Base-by-base conservation (phyloP, 306 rosid species). In the Rosa lucieae region DNA sequence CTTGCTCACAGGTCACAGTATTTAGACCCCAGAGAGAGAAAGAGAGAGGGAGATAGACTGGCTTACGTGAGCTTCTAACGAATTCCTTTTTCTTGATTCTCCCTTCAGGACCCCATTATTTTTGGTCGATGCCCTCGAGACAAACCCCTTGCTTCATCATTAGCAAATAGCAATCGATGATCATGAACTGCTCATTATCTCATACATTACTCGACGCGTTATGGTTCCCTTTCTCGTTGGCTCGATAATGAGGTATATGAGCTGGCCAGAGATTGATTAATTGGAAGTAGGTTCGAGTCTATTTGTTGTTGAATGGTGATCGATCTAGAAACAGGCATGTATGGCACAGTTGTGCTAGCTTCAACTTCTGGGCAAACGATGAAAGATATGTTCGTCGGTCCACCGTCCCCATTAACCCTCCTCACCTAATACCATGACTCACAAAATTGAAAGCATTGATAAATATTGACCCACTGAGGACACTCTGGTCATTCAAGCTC, bases 1-100 rank as follows among this genome's bases (percentile, higher is more conserved):
- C 40, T 78, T 82, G 75, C 75, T 77, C 83, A 74, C 75, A 81
- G 78, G 76, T 85, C 86, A 56, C 26, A 65, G 17, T 62, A 63
- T 39, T 79, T 79, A 49, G 48, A 78, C 82, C 48, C 56, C 62
- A 77, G 63, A 4, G 61, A 52, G 40, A 58, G 52, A 8, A 11
- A 74, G 43, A 67, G 2, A 37, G 2, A 15, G 12, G 0, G 11
- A 37, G 40, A 23, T 8, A 44, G 47, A 32, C 2, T 8, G 8
- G 11, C 47, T 44, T 44, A 44, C 11, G 47, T 43, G 62, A 77
- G 68, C 29, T 23, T 13, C 12, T 44, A 59, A 61, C 23, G 13
- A 43, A 43, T 29, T 59, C 70, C 44, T 11, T 26, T 43, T 26
- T 59, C 44, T 14, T 21, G 10, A 26, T 70, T 23, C 48, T 18